Conservation (phyloP, 305 asterid species). For the Fraxinus latifolia region DNA sequence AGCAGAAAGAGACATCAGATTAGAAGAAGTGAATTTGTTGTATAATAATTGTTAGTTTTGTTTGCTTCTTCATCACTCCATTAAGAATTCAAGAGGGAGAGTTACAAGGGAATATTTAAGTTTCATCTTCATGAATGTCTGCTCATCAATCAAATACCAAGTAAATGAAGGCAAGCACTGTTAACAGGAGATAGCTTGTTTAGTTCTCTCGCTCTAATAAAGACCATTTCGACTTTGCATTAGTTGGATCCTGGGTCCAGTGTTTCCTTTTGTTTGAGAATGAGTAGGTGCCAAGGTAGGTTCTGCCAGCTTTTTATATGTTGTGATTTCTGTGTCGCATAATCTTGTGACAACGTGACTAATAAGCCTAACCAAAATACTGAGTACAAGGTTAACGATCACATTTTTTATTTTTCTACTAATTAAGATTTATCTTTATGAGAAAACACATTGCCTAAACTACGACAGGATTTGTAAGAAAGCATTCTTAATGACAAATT, state of each 20-base stretch:
- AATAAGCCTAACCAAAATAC: background rate
- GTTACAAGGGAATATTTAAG: constrained; percentile 56
- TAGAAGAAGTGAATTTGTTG: background rate
- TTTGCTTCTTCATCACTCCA: background rate
- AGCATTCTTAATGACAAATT: background rate
- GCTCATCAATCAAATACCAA: background rate
- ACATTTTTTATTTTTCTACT: background rate
- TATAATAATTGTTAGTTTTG: background rate
- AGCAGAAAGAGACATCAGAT: constrained; percentile 43
- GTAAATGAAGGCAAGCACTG: constrained; percentile 13
- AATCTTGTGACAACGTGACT: background rate
- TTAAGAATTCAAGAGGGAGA: constrained; percentile 39
- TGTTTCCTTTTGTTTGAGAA: background rate
- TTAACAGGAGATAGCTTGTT: background rate
- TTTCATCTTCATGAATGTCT: constrained; percentile 45
- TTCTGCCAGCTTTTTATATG: background rate
- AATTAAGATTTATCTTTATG: background rate
- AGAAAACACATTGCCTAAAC: background rate
- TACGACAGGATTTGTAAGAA: background rate
- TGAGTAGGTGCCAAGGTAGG: background rate
- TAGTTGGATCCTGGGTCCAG: background rate
- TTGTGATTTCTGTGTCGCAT: background rate
- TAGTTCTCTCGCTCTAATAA: background rate
- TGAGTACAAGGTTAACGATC: background rate
- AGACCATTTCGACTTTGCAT: background rate